These are phyloP conservation scores for Boletus reticulatus DNA, from an alignment of 768 basidiomycete genomes.

Conservation along the genomic window DNA sequence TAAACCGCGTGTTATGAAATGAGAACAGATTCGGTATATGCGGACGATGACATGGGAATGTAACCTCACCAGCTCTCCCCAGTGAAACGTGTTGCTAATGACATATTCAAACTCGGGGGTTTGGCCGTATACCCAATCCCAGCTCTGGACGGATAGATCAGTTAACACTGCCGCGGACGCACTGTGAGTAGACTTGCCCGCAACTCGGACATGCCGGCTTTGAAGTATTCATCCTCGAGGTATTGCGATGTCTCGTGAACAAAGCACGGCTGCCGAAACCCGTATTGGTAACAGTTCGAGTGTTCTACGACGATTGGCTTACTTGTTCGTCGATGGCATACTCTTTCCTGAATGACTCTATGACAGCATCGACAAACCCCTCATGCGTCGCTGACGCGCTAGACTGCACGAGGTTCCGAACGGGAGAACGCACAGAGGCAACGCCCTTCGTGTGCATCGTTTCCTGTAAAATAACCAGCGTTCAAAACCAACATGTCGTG, in stretches of 20 bases:
- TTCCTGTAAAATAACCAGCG: slow-evolving; percentile 43
- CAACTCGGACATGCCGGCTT: slow-evolving; percentile 69
- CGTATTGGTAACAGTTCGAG: background rate
- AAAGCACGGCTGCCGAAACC: slow-evolving; percentile 34
- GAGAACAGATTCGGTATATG: background rate
- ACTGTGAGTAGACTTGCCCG: slow-evolving; percentile 41
- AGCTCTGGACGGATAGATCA: slow-evolving; percentile 51
- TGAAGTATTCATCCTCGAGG: slow-evolving; percentile 56
- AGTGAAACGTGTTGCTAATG: slow-evolving; percentile 41
- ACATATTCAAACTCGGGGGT: slow-evolving; percentile 89
- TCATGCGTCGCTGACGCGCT: slow-evolving; percentile 57
- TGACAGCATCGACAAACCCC: slow-evolving; percentile 65
- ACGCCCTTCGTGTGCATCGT: slow-evolving; percentile 84
- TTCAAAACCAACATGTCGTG: background rate
- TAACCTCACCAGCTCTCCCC: slow-evolving; percentile 47
- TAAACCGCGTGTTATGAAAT: background rate
- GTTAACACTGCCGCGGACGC: background rate
- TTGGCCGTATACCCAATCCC: slow-evolving; percentile 93
- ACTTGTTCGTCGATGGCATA: slow-evolving; percentile 45
- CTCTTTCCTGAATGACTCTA: slow-evolving; percentile 61
- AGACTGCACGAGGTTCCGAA: slow-evolving; percentile 73
- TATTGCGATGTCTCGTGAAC: slow-evolving; percentile 48
- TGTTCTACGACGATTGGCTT: background rate
- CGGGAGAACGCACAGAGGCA: slow-evolving; percentile 89
- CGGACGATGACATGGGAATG: slow-evolving; percentile 7